Evolutionary conservation across 2,329 filamentous ascomycete species (phyloP), one percentile per base, ranked within the genome.

Genomic region (Tolypocladium paradoxum): DNA sequence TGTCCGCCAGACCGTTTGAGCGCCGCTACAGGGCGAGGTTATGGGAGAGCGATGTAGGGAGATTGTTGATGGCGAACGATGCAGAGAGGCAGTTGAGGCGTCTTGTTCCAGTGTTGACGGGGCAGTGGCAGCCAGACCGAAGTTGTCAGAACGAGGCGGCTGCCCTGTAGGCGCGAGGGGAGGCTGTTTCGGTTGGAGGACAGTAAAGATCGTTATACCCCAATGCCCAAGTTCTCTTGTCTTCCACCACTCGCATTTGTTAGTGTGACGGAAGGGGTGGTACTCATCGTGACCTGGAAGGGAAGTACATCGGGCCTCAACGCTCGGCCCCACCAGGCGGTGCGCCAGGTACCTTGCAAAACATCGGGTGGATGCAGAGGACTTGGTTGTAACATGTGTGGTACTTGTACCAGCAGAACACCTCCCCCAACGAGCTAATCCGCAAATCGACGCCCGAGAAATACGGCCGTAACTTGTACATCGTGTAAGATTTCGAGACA

Each of bases 131-230:
- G 43, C 43, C 18, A 27, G 43, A 47, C 14, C 34, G 35, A 37
- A 3, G 35, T 29, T 38, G 34, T 38, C 48, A 11, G 16, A 5
- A 16, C 24, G 48, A 38, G 24, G 14, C 34, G 18, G 48, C 48
- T 27, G 16, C 20, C 8, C 14, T 24, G 16, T n/a, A 37, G 20
- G 34, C 29, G 6, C 20, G 14, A 11, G 33, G 36, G 22, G 40
- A 31, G 16, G n/a, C 24, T 37, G 9, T 22, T 35, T 40, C n/a
- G 34, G 22, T 47, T 36, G 31, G n/a, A 52, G 50, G 33, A 37
- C 24, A 36, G 38, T 36, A 31, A 29, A 48, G 50, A 52, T 48
- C 48, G 43, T 36, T 52, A 52, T 52, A 52, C 50, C 50, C 51
- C 46, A 33, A 48, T 49, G 51, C 46, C 51, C 46, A 22, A 22